Percentiles rank a stretch among this genome's conserved stretches.
phyloP scores from a whole-genome alignment of 2,329 filamentous ascomycete species.

The Pestalotiopsis sp. region DNA sequence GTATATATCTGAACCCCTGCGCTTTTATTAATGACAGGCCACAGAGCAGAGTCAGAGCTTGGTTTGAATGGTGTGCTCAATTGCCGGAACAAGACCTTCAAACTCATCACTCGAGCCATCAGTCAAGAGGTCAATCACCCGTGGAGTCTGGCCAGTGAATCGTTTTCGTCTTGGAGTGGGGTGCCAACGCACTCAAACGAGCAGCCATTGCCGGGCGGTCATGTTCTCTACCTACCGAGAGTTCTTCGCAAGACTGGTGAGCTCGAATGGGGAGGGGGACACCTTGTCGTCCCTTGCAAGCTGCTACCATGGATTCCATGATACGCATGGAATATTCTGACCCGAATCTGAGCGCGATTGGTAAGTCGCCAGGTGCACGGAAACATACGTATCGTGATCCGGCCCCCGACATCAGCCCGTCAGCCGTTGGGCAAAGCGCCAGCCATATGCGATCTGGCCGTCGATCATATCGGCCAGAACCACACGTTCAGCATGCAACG shows the following conservation, averaged over 20 bases:
- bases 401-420: background rate
- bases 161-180: background rate
- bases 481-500: background rate
- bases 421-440: background rate
- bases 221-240: background rate
- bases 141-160: background rate
- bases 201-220: background rate
- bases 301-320: background rate
- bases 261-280: background rate
- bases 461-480: background rate
- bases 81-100: background rate
- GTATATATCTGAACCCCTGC: background rate
- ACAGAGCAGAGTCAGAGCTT: background rate
- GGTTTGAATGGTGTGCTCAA: background rate
- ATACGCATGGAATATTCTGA: background rate
- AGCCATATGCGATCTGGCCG: slow-evolving; percentile 1
- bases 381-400: background rate
- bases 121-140: no score
- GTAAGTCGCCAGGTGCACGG: background rate
- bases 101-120: background rate
- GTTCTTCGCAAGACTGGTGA: background rate
- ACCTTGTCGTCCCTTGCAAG: no score
- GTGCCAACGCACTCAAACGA: background rate
- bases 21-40: background rate
- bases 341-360: background rate